Base-by-base conservation (phyloP, 306 rosid species). In the Boehmeria nivea region DNA sequence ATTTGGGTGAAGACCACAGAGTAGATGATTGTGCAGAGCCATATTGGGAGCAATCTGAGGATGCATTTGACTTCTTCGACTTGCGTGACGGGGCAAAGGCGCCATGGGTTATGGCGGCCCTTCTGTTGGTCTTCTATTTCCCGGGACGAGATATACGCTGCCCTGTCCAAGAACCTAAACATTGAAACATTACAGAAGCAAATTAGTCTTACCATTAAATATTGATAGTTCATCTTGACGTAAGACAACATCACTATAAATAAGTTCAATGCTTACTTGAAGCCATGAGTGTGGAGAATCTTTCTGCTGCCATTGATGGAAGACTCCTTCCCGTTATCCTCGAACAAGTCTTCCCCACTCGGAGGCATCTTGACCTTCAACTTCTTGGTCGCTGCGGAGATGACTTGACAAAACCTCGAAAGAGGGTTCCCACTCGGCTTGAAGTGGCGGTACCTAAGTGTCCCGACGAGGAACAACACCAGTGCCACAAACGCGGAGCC, bases 11-110 rank as follows among this genome's bases (percentile, higher is more conserved):
- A 93, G 65, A 87, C 99, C 49, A 93, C 99, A 0, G 99, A 93
- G 81, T 87, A 93, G 73, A 93, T 64, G 67, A 93, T 93, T 67
- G 99, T 93, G 84, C 99, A 93, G 60, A 93, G 90, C 99, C 99
- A 93, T 25, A 93, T 93, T 23, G 99, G 99, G 66, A 93, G 94
- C 28, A 93, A 77, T 64, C 99, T 81, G 19, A 93, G 69, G 67
- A 93, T 79, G 83, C 99, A 93, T 75, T 93, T 93, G 28, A 93
- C 95, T 68, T 93, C 99, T 68, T 93, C 99, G 37, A 93, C 94
- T 79, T 93, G 99, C 38, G 90, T 81, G 39, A 93, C 52, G 7
- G 96, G 83, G 60, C 99, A 87, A 37, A 93, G 90, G 25, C 55
- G 71, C 99, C 99, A 93, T 1, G 81, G 94, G 67, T 74, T 81